phyloP scores from a whole-genome alignment of 1,284 basidiomycete species.

The Heterobasidion occidentale region DNA sequence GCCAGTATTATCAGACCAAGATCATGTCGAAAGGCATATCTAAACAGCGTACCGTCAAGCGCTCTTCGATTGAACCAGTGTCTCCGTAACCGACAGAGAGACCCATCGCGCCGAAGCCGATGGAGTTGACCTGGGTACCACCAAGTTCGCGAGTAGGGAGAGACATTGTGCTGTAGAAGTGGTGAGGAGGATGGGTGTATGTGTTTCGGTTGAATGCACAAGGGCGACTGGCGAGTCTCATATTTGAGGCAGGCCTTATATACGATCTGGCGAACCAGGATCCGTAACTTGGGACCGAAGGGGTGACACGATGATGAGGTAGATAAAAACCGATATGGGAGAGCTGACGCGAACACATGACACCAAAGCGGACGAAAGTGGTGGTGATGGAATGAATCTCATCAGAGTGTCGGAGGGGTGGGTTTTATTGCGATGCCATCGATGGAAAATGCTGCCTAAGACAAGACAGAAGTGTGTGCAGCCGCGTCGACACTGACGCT shows the following conservation, averaged over 20 bases:
- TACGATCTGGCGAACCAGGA: not conserved
- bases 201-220: not conserved
- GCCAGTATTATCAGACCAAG: not conserved
- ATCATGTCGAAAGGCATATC: not conserved
- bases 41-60: constrained; percentile 11
- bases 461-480: not conserved
- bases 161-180: not conserved
- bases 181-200: not conserved
- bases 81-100: constrained; percentile 18
- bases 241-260: not conserved
- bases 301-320: not conserved
- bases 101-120: constrained; percentile 22
- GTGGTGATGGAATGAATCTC: not conserved
- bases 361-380: not conserved
- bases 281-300: not conserved
- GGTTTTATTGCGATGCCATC: not conserved
- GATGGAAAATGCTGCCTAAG: not conserved
- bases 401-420: not conserved
- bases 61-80: constrained; percentile 16
- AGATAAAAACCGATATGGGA: not conserved
- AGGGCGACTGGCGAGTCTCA: not conserved
- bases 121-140: constrained; percentile 13
- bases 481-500: too few relatives aligned
- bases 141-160: constrained; percentile 19
- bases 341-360: not conserved